A percentile compares a stretch with the other conserved stretches of the same genome.
phyloP scores from a whole-genome alignment of 2,329 filamentous ascomycete species.

The Colletotrichum eleusines region DNA sequence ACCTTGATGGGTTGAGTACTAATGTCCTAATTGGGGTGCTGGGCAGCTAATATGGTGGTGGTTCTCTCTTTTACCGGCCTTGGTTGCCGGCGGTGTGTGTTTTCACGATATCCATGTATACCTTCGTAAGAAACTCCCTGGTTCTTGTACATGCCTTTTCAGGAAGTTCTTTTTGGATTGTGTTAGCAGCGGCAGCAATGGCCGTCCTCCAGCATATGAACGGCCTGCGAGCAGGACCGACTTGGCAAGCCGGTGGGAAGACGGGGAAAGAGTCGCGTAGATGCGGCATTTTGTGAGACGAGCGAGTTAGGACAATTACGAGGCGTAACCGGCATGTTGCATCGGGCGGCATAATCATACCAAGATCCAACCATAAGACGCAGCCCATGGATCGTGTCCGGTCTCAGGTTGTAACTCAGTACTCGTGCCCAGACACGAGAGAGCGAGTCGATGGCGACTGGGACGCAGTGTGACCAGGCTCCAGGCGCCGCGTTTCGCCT shows the following conservation, averaged over 20 bases:
- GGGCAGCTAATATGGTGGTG: background rate
- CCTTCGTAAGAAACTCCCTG: background rate
- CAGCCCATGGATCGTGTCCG: background rate
- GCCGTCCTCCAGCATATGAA: background rate
- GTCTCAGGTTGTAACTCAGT: background rate
- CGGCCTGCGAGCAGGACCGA: background rate
- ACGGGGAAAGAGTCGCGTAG: background rate
- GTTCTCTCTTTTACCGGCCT: background rate
- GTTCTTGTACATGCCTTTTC: background rate
- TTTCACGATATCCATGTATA: background rate
- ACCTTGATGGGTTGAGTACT: constrained; percentile 33
- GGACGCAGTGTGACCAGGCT: background rate
- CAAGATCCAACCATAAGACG: background rate
- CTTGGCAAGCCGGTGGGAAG: background rate
- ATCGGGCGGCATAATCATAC: constrained; percentile 24
- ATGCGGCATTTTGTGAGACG: constrained; percentile 16
- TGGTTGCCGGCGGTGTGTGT: background rate
- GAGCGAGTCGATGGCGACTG: background rate
- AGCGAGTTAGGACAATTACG: constrained; percentile 21
- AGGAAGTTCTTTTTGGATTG: background rate
- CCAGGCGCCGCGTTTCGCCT: background rate
- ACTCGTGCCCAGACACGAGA: background rate
- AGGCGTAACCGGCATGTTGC: constrained; percentile 27
- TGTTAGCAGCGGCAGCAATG: background rate
- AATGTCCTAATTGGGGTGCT: background rate